Base-by-base conservation (phyloP, 352 stramenopile species). In the Phytophthora uliginosa region DNA sequence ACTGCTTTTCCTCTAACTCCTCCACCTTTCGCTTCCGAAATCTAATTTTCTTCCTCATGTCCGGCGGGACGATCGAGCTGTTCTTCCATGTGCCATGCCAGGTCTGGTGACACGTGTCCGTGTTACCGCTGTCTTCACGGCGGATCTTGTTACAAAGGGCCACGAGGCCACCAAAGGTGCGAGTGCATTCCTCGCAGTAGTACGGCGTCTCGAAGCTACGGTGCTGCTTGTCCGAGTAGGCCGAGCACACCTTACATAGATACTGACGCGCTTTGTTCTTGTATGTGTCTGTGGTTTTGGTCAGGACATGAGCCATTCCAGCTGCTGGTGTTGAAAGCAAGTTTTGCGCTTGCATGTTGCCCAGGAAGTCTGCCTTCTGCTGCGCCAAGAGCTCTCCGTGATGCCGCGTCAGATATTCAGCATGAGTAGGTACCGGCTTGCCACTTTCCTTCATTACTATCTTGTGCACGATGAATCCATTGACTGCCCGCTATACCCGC, bases 381-480 rank as follows among this genome's bases (percentile, higher is more conserved):
- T 66, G 62, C 31, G 2, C 55, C 1, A 79, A 36, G 4, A 79
- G 52, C 36, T 73, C 58, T 1, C 15, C 4, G 13, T 73, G 72
- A 8, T 75, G 24, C 0, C 57, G 57, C 2, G 15, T 7, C 38
- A 73, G 55, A 52, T 69, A 75, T 2, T 62, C 61, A 3, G 60
- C 57, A 34, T 75, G 66, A 0, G 57, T 64, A 36, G 66, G 59
- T 34, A 62, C 53, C 18, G 2, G 10, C 40, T 76, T 48, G 1
- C 54, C 36, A 2, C 67, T 53, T 10, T 65, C 53, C 2, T 61
- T 26, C 28, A 70, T 64, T 20, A 55, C 26, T 5, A 73, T 13
- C 2, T 53, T 58, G 57, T 74, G 33, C 4, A 80, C 42, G 24
- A 80, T 67, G 59, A 57, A 77, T 10, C 52, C 34, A 45, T 80